Conservation (phyloP, 2,329 filamentous ascomycete species). For the Exophiala sp. region DNA sequence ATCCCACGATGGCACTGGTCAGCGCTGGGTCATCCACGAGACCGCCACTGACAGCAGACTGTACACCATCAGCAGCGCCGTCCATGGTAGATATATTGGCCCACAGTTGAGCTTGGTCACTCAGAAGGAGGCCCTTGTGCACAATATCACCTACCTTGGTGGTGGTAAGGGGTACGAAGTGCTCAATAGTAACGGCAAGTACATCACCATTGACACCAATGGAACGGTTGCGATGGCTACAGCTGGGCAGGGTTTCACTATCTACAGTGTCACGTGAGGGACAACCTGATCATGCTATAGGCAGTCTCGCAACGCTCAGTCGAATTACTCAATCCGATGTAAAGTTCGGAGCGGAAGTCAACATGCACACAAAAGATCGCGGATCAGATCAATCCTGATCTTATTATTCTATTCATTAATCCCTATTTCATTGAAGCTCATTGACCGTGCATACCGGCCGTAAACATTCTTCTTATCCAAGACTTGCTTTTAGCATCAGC, state of each 20-base stretch:
- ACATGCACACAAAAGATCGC: too few relatives aligned
- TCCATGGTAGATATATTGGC: constrained; percentile 41
- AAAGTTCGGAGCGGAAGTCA: too few relatives aligned
- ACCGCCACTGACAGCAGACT: constrained; percentile 33
- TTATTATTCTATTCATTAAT: too few relatives aligned
- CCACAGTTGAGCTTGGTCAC: constrained; percentile 26
- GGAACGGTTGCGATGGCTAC: constrained; percentile 9
- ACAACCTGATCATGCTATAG: too few relatives aligned
- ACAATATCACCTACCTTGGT: constrained; percentile 36
- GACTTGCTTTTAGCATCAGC: too few relatives aligned
- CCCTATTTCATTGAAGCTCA: too few relatives aligned
- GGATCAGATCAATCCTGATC: too few relatives aligned
- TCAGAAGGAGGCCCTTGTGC: constrained; percentile 28
- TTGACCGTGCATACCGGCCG: too few relatives aligned
- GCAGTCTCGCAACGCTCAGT: too few relatives aligned
- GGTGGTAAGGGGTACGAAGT: constrained; percentile 37
- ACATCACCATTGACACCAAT: constrained; percentile 26
- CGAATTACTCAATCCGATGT: too few relatives aligned
- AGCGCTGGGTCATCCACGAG: constrained; percentile 52
- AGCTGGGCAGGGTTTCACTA: constrained; percentile 26
- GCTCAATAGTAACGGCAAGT: constrained; percentile 28
- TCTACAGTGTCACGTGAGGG: constrained; percentile 36
- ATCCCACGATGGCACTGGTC: constrained; percentile 40
- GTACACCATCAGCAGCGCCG: constrained; percentile 42
- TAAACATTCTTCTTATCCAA: too few relatives aligned